Base-by-base conservation (phyloP, 352 stramenopile species). In the Thraustotheca clavata region DNA sequence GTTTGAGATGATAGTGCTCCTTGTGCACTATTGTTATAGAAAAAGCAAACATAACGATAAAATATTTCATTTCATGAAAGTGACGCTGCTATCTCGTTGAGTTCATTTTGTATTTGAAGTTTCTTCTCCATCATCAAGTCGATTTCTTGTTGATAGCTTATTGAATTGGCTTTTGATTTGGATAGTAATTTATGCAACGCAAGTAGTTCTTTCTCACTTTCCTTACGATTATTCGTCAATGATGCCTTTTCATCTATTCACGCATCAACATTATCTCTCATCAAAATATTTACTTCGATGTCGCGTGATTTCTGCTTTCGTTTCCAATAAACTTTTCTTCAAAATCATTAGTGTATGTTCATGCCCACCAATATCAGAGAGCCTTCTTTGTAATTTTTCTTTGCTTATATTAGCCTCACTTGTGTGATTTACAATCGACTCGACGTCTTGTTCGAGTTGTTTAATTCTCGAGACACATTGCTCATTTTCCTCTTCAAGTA, bases 291-390 rank as follows among this genome's bases (percentile, higher is more conserved):
- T 60, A 60, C 50, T n/a, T 1, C 50, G 24, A n/a, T 48, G 14
- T 34, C 16, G 29, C 20, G n/a, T 20, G 26, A 65, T 26, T 9
- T 65, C 57, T 12, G 46, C 18, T 33, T 65, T 65, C 20, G 57
- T 65, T 12, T 43, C 41, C 29, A 46, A 40, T 20, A 65, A 26
- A 14, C 31, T 41, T n/a, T 29, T 18, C 7, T 57, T 55, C 29
- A 65, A 46, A 2, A 65, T 27, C 33, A 47, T 65, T 29, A 65
- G 57, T 0, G 57, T 49, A 6, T 65, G 39, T 33, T 65, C 57
- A 32, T 65, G 57, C 31, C 57, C 57, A 26, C 57, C 57, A 4
- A 65, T 46, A n/a, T 35, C 35, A 40, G 57, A 65, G 18, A 65
- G 38, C 6, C 57, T 40, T 7, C 57, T 40, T 32, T 65, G 57